These are phyloP conservation scores for Ormosia semicastrata DNA, from an alignment of 306 rosid species.

Conservation along the genomic window DNA sequence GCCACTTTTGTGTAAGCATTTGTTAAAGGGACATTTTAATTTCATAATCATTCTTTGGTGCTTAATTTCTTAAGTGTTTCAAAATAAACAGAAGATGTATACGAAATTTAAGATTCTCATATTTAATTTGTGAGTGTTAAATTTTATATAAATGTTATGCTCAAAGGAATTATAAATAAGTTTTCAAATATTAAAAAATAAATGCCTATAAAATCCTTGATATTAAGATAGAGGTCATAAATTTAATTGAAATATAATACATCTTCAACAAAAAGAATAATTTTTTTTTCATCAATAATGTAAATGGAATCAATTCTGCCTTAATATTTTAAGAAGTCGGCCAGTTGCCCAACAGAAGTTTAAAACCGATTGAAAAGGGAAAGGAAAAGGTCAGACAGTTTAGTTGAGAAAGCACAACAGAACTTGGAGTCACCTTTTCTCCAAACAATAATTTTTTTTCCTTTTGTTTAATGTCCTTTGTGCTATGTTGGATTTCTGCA, in stretches of 20 bases:
- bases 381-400: constrained; percentile 29
- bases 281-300: background rate
- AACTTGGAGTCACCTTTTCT: constrained; percentile 34
- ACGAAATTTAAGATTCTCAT: background rate
- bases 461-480: constrained; percentile 24
- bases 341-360: constrained; percentile 15
- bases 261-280: background rate
- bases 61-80: background rate
- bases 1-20: background rate
- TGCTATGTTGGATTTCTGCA: constrained; percentile 29
- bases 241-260: background rate
- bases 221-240: background rate
- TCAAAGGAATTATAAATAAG: no score
- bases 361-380: constrained; percentile 10
- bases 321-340: constrained; percentile 15
- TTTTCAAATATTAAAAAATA: no score
- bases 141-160: no score
- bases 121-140: background rate
- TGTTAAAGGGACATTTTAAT: background rate
- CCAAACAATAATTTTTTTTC: background rate
- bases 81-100: background rate
- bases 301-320: background rate
- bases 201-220: no score
- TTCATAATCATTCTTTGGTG: background rate
- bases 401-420: constrained; percentile 37